Evolutionary conservation across 495 filamentous ascomycete species (phyloP).

Genomic region (Neurospora sp.): DNA sequence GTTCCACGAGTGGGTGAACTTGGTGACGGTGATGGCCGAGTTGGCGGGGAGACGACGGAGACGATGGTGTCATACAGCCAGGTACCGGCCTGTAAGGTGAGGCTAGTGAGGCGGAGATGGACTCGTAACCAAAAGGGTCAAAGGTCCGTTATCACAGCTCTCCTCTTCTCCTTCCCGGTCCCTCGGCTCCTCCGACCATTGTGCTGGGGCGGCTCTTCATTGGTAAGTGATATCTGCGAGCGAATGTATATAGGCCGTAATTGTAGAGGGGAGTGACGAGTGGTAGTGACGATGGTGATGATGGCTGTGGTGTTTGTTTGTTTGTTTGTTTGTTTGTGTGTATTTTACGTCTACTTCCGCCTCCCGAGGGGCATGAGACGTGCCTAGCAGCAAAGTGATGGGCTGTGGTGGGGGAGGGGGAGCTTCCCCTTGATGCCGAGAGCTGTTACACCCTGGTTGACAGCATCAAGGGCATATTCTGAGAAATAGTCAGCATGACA

Average conservation of each 20-base stretch:
- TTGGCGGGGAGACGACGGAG: slow-evolving; percentile 25
- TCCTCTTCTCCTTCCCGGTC: not conserved
- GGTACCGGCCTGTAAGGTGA: slow-evolving; percentile 14
- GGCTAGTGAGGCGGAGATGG: not conserved
- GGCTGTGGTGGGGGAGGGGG: not conserved
- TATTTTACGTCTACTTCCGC: too few relatives aligned
- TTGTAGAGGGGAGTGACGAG: not conserved
- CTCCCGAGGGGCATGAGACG: too few relatives aligned
- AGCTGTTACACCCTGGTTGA: slow-evolving; percentile 97
- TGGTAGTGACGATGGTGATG: not conserved
- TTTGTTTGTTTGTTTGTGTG: too few relatives aligned
- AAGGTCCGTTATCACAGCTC: not conserved
- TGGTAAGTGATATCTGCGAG: not conserved
- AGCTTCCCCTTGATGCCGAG: slow-evolving; percentile 88
- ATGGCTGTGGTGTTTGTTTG: not conserved
- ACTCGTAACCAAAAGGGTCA: not conserved
- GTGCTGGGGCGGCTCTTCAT: not conserved
- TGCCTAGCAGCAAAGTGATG: too few relatives aligned
- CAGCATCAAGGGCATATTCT: slow-evolving; percentile 99
- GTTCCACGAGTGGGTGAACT: slow-evolving; percentile 33
- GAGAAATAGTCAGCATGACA: slow-evolving; percentile 6
- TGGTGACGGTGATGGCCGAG: slow-evolving; percentile 30
- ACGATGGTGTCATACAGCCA: slow-evolving; percentile 35
- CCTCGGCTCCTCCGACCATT: not conserved
- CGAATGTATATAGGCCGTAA: not conserved